These are phyloP conservation scores for Pholiota adiposa DNA, from an alignment of 1,284 basidiomycete species.

Conservation along the genomic window DNA sequence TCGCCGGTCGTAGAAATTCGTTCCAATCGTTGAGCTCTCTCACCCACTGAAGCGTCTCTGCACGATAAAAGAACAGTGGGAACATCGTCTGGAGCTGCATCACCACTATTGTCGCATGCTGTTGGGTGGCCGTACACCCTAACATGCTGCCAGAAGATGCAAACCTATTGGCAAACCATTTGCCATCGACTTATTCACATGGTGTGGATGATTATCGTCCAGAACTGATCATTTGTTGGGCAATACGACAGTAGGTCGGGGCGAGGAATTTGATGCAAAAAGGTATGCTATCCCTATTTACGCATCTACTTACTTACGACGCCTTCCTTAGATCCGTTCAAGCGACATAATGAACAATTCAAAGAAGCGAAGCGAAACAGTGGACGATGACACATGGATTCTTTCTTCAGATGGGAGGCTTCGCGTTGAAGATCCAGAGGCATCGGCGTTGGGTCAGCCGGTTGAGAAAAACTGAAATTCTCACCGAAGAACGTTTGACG, in stretches of 20 bases:
- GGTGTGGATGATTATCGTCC: constrained; percentile 17
- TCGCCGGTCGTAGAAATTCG: too few relatives aligned
- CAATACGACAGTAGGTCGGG: too few relatives aligned
- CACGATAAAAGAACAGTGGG: neutral
- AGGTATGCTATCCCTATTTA: too few relatives aligned
- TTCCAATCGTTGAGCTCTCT: too few relatives aligned
- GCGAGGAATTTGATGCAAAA: too few relatives aligned
- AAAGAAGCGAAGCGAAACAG: neutral
- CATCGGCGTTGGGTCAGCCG: too few relatives aligned
- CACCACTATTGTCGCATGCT: constrained; percentile 35
- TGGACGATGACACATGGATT: constrained; percentile 36
- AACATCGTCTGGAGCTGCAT: constrained; percentile 38
- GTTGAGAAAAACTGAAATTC: constrained; percentile 18
- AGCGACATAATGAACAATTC: too few relatives aligned
- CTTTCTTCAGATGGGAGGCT: constrained; percentile 37
- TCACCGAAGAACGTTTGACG: constrained; percentile 13
- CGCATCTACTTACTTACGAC: too few relatives aligned
- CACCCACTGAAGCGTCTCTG: neutral
- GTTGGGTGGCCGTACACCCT: constrained; percentile 40
- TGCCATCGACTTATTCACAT: constrained; percentile 24
- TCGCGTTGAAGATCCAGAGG: constrained; percentile 22
- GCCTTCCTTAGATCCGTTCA: too few relatives aligned
- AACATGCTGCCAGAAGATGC: too few relatives aligned
- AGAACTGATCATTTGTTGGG: too few relatives aligned
- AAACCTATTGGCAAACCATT: neutral